Evolutionary conservation across 441 rosid genomes (phyloP).

Genomic region (Euphorbia celastroides): DNA sequence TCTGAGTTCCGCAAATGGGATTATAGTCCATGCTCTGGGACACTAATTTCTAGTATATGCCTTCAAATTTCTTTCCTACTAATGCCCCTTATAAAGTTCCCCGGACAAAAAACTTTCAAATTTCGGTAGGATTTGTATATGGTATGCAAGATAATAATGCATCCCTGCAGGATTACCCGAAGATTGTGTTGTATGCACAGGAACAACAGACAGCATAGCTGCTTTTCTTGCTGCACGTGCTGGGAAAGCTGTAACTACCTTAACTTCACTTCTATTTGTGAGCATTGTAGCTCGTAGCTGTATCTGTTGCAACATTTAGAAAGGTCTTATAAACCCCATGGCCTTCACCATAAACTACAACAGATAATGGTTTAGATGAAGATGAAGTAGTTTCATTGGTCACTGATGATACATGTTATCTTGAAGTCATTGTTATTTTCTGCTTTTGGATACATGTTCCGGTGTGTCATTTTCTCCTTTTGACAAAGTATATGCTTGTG

Average conservation of each 20-base stretch:
- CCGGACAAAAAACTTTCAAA: not conserved
- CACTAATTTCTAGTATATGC: not conserved
- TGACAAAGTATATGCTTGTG: not conserved
- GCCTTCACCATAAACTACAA: not conserved
- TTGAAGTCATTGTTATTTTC: not conserved
- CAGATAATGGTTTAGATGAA: not conserved
- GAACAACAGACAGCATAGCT: slow-evolving; percentile 90
- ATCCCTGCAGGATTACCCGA: slow-evolving; percentile 58
- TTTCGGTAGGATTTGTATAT: not conserved
- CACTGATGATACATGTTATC: too few relatives aligned
- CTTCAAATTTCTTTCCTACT: not conserved
- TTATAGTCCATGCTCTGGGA: not conserved
- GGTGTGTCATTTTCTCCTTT: not conserved
- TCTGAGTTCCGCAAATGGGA: not conserved
- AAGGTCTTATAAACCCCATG: not conserved
- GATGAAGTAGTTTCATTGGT: not conserved
- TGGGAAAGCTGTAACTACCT: slow-evolving; percentile 67
- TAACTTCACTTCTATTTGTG: slow-evolving; percentile 8
- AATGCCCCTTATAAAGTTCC: slow-evolving; percentile 6
- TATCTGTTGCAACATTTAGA: not conserved
- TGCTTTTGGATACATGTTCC: not conserved
- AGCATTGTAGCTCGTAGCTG: too few relatives aligned
- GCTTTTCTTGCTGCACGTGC: slow-evolving; percentile 95
- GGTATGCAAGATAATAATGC: slow-evolving; percentile 16
- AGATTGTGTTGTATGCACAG: slow-evolving; percentile 69